These are phyloP conservation scores for Ganoderma lucidum DNA, from an alignment of 1,284 basidiomycete genomes.

Conservation along the genomic window DNA sequence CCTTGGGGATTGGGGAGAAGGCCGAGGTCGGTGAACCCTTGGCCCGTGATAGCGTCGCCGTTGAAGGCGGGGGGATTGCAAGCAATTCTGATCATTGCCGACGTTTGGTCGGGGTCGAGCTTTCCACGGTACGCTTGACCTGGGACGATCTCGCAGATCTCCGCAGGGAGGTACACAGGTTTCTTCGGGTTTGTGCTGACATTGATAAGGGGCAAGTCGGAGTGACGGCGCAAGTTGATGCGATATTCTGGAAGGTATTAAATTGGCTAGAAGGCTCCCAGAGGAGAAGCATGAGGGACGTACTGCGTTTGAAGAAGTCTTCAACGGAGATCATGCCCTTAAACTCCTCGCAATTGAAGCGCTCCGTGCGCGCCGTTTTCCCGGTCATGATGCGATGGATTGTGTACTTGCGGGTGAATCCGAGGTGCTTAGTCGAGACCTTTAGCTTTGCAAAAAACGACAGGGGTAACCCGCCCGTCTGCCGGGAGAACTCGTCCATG, in stretches of 20 bases:
- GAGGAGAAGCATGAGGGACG: conserved; percentile 30
- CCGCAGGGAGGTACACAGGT: conserved; percentile 64
- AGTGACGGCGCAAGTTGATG: conserved; percentile 54
- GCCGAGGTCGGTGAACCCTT: conserved; percentile 65
- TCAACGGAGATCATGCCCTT: conserved; percentile 62
- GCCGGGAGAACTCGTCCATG: conserved; percentile 53
- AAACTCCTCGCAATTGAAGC: conserved; percentile 62
- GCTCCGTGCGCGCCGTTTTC: conserved; percentile 52
- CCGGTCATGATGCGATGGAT: conserved; percentile 53
- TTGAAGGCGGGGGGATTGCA: conserved; percentile 67
- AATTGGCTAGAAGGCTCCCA: neutral
- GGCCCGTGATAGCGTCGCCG: conserved; percentile 59
- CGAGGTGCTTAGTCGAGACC: conserved; percentile 64
- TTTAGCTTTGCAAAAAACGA: conserved; percentile 61
- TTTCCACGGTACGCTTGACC: conserved; percentile 63
- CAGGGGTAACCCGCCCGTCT: conserved; percentile 55
- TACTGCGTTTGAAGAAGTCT: conserved; percentile 68
- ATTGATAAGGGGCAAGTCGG: conserved; percentile 68
- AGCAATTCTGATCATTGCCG: conserved; percentile 70
- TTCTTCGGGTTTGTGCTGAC: conserved; percentile 53
- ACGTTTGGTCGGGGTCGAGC: conserved; percentile 61
- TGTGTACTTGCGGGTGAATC: conserved; percentile 58
- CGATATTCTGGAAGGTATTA: conserved; percentile 57
- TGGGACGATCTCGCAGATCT: conserved; percentile 69
- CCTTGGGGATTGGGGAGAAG: conserved; percentile 43